Evolutionary conservation across 2,329 filamentous ascomycete species (phyloP), one percentile per base, ranked within the genome.

Genomic region (Fusarium denticulatum): DNA sequence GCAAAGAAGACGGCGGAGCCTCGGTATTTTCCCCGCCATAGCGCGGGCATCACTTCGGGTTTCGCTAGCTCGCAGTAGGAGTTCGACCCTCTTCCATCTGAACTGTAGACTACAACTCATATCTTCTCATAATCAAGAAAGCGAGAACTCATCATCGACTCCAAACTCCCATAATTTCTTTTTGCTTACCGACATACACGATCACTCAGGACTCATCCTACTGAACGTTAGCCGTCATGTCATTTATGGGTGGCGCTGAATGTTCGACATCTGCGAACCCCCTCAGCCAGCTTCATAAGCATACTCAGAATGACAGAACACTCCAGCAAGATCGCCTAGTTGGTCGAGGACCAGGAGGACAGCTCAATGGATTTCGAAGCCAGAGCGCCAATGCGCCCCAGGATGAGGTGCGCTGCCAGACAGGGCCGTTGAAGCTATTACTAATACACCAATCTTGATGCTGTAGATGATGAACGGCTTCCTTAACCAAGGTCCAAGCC

Each of bases 251-350:
- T 84, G 95, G 96, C 78, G 93, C 96, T 78, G 96, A 98, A 86
- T 99, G 96, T 88, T 98, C 96, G 64, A 97, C 96, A 71, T 95
- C 94, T 74, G 94, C 93, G 80, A 99, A 99, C 83, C 96, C 97
- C 65, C 91, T 99, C 79, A 96, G 94, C 81, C 96, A 98, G 87
- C 97, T 99, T 83, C 94, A 95, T 74, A 99, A 99, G 84, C 95
- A 98, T 83, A 94, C 96, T 64, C 94, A 97, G 81, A 94, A 97
- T 88, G 96, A 99, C 86, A 97, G 95, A 85, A 96, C 94, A 65
- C 86, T 98, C 65, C 96, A 98, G 85, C 89, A 95, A 79, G 96
- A 99, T 83, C 91, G 96, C 67, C 87, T 98, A 70, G 91, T 94
- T 68, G 94, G 94, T 71, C 87, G 92, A 74, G 91, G 91, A 1